phyloP scores from a whole-genome alignment of 2,329 filamentous ascomycete species.

The Ambrosiella xylebori region DNA sequence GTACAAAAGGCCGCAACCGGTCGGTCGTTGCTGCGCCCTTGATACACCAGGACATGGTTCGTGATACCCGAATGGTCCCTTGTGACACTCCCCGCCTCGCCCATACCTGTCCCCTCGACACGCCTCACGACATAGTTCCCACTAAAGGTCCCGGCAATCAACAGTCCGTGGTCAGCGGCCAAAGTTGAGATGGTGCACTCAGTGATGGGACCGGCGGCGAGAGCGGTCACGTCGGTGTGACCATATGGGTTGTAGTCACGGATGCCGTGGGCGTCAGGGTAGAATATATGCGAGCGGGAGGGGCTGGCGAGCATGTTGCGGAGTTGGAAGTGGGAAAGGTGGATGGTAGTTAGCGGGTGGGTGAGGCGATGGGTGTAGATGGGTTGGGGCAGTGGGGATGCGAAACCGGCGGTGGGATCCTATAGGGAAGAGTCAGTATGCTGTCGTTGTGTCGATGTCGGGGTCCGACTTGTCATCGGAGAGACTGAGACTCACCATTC shows the following conservation, averaged over 20 bases:
- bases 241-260: constrained; percentile 35
- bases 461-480: background rate
- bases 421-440: background rate
- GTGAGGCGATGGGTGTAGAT: constrained; percentile 43
- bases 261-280: constrained; percentile 33
- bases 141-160: constrained; percentile 42
- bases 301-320: constrained; percentile 43
- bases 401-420: background rate
- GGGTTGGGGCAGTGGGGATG: constrained; percentile 23
- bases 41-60: constrained; percentile 45
- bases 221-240: constrained; percentile 26
- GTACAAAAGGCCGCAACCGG: constrained; percentile 44
- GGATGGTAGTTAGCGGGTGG: constrained; percentile 34
- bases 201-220: constrained; percentile 26
- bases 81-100: constrained; percentile 25
- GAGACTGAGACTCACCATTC: background rate
- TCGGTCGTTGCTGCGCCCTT: constrained; percentile 31
- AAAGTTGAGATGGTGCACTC: constrained; percentile 32
- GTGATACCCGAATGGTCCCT: constrained; percentile 37
- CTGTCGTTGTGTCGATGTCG: background rate
- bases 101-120: constrained; percentile 23
- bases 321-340: constrained; percentile 48
- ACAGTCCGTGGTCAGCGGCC: constrained; percentile 33
- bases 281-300: constrained; percentile 38
- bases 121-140: constrained; percentile 36